Evolutionary conservation across 257 asterid species (phyloP).

Genomic region (Przewalskia tangutica): DNA sequence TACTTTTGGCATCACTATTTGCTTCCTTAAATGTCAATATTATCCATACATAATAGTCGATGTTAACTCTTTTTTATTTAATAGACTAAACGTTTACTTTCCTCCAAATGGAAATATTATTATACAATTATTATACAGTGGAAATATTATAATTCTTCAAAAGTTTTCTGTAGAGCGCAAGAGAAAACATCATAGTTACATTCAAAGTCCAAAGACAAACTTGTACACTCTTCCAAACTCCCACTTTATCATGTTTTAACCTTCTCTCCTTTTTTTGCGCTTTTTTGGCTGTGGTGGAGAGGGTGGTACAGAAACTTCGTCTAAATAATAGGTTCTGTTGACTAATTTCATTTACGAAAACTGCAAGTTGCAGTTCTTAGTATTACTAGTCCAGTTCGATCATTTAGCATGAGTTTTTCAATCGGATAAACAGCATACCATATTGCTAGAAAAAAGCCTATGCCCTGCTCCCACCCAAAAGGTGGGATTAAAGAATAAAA

Average conservation of each 20-base stretch:
- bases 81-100: neutral
- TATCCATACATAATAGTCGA: neutral
- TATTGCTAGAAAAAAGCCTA: neutral
- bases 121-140: neutral
- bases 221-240: neutral
- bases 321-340: neutral
- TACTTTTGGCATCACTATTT: neutral
- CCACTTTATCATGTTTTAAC: neutral
- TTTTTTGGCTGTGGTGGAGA: neutral
- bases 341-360: neutral
- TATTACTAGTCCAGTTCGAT: neutral
- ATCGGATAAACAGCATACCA: neutral
- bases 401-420: neutral
- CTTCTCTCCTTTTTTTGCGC: neutral
- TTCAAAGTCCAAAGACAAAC: neutral
- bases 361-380: neutral
- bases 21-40: neutral
- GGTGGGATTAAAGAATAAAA: too few species aligned
- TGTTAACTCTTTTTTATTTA: neutral
- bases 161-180: constrained; percentile 46
- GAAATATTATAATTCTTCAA: constrained; percentile 34
- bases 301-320: neutral
- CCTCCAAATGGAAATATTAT: neutral
- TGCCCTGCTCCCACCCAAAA: neutral
- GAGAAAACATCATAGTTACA: constrained; percentile 6